A percentile compares a stretch with the other conserved stretches of the same genome.
phyloP scores from a whole-genome alignment of 176 grass and related monocot species.

The Ampelocalamus luodianensis region DNA sequence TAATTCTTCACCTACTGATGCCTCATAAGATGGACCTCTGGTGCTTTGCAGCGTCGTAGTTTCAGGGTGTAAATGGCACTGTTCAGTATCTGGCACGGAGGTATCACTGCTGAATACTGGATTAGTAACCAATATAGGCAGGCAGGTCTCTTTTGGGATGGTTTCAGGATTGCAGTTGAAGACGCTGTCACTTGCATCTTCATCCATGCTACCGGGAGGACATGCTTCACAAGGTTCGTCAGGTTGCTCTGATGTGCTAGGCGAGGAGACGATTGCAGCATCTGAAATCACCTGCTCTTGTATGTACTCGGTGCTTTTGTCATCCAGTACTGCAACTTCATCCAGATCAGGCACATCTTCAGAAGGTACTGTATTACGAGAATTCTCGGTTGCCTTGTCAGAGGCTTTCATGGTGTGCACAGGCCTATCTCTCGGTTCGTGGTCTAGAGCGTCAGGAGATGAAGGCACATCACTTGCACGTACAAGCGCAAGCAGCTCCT shows the following conservation, averaged over 20 bases:
- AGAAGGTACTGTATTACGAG: not conserved
- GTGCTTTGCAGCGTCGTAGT: not conserved
- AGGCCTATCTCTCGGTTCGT: not conserved
- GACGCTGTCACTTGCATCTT: not conserved
- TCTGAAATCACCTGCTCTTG: conserved; percentile 8
- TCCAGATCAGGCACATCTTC: not conserved
- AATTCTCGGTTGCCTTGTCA: not conserved
- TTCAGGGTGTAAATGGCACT: not conserved
- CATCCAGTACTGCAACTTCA: not conserved
- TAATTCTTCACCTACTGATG: not conserved
- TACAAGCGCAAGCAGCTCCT: conserved; percentile 14
- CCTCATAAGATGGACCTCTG: conserved; percentile 7
- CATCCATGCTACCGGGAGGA: not conserved
- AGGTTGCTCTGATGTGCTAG: not conserved
- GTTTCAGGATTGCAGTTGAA: not conserved
- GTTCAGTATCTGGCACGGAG: not conserved
- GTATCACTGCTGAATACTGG: not conserved
- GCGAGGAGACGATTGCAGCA: not conserved
- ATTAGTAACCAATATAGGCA: not conserved
- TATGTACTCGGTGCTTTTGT: not conserved
- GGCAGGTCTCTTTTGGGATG: not conserved
- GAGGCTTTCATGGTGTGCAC: not conserved
- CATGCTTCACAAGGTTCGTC: not conserved
- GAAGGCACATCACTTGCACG: not conserved
- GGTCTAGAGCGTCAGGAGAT: not conserved